Percentiles rank a stretch among this genome's conserved stretches.
phyloP scores from a whole-genome alignment of 495 filamentous ascomycete species.

The Neurospora tetrasperma region DNA sequence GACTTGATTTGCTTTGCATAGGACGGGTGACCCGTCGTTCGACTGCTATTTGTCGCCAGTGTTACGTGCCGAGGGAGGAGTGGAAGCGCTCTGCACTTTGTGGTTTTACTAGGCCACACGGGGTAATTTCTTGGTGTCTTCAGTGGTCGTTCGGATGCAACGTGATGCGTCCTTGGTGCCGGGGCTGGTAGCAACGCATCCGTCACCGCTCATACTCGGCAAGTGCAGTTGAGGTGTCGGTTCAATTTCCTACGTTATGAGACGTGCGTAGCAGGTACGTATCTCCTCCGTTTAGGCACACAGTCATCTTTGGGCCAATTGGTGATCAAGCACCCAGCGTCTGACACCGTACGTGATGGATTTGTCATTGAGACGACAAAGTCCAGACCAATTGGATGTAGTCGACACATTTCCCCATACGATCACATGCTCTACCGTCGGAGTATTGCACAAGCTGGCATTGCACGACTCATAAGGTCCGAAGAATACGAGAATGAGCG shows the following conservation, averaged over 20 bases:
- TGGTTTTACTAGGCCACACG: slow-evolving; percentile 2
- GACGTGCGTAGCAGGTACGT: not conserved
- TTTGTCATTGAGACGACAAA: not conserved
- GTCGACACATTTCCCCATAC: not conserved
- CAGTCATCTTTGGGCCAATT: not conserved
- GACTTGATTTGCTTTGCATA: not conserved
- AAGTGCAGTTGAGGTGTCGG: slow-evolving; percentile 1
- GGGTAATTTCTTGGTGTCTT: slow-evolving; percentile 1
- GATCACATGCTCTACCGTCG: not conserved
- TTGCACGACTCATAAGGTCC: not conserved
- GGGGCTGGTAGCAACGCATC: slow-evolving; percentile 11
- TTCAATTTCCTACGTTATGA: not conserved
- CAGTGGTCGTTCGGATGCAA: slow-evolving; percentile 12
- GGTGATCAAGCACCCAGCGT: not conserved
- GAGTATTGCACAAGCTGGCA: not conserved
- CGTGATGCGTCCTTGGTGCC: slow-evolving; percentile 12
- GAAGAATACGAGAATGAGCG: not conserved
- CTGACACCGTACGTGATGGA: not conserved
- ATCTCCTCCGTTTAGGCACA: not conserved
- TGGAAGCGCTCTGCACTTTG: not conserved
- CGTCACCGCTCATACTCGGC: slow-evolving; percentile 10
- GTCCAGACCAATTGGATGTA: not conserved
- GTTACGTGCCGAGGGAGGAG: not conserved
- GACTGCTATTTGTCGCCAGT: not conserved
- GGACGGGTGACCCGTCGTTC: not conserved